phyloP scores from a whole-genome alignment of 768 basidiomycete species.

The Amanita jacksonii region DNA sequence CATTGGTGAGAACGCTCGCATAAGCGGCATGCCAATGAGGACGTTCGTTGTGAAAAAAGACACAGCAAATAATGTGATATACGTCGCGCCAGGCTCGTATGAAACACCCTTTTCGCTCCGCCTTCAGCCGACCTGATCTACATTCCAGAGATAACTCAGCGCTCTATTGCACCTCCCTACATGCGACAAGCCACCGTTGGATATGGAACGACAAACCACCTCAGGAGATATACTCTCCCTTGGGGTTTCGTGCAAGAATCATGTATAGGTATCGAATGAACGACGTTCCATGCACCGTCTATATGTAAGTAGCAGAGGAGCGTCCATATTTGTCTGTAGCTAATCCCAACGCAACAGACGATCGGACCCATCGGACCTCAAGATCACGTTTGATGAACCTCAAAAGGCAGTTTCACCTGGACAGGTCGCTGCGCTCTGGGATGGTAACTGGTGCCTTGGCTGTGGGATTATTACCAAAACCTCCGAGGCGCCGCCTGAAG shows the following conservation, averaged over 20 bases:
- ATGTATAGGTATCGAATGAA: conserved; percentile 69
- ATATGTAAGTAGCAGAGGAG: conserved; percentile 27
- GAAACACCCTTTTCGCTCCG: conserved; percentile 13
- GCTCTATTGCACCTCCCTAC: conserved; percentile 33
- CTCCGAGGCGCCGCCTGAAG: background rate
- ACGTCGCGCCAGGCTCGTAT: conserved; percentile 67
- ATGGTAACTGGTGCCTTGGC: conserved; percentile 73
- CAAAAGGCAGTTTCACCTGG: conserved; percentile 68
- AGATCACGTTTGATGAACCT: conserved; percentile 42
- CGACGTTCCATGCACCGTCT: conserved; percentile 41
- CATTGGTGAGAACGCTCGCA: conserved; percentile 68
- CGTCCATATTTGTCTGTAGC: background rate
- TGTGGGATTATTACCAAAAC: conserved; percentile 54
- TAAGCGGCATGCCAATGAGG: conserved; percentile 49
- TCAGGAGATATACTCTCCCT: conserved; percentile 23
- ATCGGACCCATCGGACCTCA: conserved; percentile 12
- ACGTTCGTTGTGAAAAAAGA: conserved; percentile 77
- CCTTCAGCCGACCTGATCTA: conserved; percentile 2
- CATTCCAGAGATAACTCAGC: conserved; percentile 47
- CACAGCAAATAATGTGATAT: conserved; percentile 48
- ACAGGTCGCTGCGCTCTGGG: conserved; percentile 71
- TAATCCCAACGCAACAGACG: conserved; percentile 10
- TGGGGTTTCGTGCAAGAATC: conserved; percentile 40
- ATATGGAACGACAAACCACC: conserved; percentile 64
- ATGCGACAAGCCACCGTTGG: conserved; percentile 55